Conservation (phyloP, 805 yeast species). For the Candida nitratophila region DNA sequence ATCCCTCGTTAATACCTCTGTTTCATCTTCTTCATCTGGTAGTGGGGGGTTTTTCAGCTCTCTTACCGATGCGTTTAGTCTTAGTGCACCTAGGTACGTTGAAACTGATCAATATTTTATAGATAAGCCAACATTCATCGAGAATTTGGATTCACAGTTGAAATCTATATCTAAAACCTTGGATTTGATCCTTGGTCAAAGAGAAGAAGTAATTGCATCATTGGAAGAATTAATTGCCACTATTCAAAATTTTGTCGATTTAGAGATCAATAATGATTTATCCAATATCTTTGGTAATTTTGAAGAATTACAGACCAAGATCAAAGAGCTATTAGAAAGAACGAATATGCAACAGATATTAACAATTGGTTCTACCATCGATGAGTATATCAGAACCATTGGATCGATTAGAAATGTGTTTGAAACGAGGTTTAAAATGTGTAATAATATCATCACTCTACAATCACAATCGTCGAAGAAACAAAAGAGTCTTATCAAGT, state of each 20-base stretch:
- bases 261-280: constrained; percentile 66
- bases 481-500: constrained; percentile 36
- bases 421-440: constrained; percentile 60
- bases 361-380: constrained; percentile 79
- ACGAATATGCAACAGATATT: constrained; percentile 79
- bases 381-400: constrained; percentile 76
- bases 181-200: constrained; percentile 66
- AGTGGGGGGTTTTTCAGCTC: constrained; percentile 62
- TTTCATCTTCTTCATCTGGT: constrained; percentile 5
- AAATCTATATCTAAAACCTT: constrained; percentile 61
- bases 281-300: constrained; percentile 62
- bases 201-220: constrained; percentile 64
- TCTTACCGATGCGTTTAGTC: constrained; percentile 56
- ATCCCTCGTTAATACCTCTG: constrained; percentile 18
- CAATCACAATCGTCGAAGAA: constrained; percentile 37
- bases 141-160: constrained; percentile 66
- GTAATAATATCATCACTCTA: constrained; percentile 38
- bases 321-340: constrained; percentile 69
- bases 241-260: constrained; percentile 54
- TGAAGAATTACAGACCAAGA: constrained; percentile 61
- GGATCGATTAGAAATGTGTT: constrained; percentile 70
- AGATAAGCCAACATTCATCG: constrained; percentile 62
- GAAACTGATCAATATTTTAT: constrained; percentile 79
- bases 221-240: constrained; percentile 55
- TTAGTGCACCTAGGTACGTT: constrained; percentile 51